Base-by-base conservation (phyloP, 345 rosid species). In the Populus tremula region DNA sequence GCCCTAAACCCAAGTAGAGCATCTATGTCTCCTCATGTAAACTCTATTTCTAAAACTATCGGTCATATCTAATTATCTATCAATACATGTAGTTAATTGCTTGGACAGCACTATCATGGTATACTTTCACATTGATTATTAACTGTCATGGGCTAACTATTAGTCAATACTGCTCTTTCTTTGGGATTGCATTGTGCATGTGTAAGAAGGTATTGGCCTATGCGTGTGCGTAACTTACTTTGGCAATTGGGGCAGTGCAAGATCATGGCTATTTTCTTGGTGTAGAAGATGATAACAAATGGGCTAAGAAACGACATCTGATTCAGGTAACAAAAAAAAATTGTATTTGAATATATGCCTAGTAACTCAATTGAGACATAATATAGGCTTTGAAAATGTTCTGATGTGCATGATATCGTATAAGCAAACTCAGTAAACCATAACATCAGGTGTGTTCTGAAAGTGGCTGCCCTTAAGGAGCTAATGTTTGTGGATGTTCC, bases 1-100 rank as follows among this genome's bases (percentile, higher is more conserved):
- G 92, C 95, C n/a, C 80, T 91, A 53, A 90, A 94, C 85, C 93
- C 90, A 21, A 82, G 84, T 76, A 86, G 91, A 82, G 81, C 86
- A 73, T 86, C 94, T 23, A 33, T 73, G 66, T 79, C 87, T 70
- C 38, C 74, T 72, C 80, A 81, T 77, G 95, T 91, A 83, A 91
- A 81, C 63, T 79, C 67, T 84, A 83, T 76, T 75, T 78, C 27
- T 38, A 39, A 68, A 72, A 76, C 21, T 70, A n/a, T 16, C 70
- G 4, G 10, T 69, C 23, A 16, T 18, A 54, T 78, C 67, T 59
- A 56, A 43, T 39, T 17, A 43, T 78, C 59, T 59, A 63, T 67
- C 47, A 79, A 21, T 47, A 56, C 72, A 29, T 72, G 69, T 29
- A 20, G 53, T 65, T 65, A 18, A 54, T 69, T 62, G 66, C 64